Conservation (phyloP, 768 basidiomycete species). For the Daedalea quercina region DNA sequence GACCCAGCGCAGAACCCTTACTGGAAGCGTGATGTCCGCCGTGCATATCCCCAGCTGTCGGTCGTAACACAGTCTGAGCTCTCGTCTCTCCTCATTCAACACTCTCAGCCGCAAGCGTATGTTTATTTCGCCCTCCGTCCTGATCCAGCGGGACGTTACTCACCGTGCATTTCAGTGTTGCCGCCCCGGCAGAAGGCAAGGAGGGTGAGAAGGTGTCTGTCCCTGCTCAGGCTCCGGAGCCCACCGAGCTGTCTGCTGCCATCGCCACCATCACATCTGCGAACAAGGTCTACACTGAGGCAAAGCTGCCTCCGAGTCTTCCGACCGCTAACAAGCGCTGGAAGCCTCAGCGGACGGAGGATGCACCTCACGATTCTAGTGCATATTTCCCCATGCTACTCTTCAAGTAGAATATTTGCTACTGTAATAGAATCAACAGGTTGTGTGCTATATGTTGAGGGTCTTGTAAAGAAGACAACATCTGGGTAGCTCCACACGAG, state of each 20-base stretch:
- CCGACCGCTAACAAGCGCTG: constrained; percentile 66
- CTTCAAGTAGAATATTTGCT: constrained; percentile 24
- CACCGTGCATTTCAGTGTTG: constrained; percentile 34
- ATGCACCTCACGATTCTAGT: constrained; percentile 78
- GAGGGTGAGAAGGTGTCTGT: constrained; percentile 32
- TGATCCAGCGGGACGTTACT: constrained; percentile 8
- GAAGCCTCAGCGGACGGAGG: constrained; percentile 61
- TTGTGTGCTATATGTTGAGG: neutral
- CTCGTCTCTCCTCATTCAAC: constrained; percentile 74
- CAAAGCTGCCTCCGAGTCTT: constrained; percentile 68
- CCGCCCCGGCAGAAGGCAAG: constrained; percentile 39
- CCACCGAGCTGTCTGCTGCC: constrained; percentile 63
- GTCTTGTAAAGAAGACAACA: no score
- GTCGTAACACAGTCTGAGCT: constrained; percentile 82
- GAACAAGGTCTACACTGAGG: constrained; percentile 51
- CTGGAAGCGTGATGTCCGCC: constrained; percentile 93
- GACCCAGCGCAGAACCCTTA: constrained; percentile 88
- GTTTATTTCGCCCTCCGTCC: constrained; percentile 23
- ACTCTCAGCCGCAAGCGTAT: constrained; percentile 60
- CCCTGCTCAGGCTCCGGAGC: constrained; percentile 35
- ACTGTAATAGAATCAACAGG: neutral
- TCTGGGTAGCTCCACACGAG: no score
- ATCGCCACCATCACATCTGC: constrained; percentile 57
- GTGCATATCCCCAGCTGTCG: constrained; percentile 88
- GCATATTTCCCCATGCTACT: constrained; percentile 82